Conservation (phyloP, 208 protist genomes). For the Giardia duodenalis region DNA sequence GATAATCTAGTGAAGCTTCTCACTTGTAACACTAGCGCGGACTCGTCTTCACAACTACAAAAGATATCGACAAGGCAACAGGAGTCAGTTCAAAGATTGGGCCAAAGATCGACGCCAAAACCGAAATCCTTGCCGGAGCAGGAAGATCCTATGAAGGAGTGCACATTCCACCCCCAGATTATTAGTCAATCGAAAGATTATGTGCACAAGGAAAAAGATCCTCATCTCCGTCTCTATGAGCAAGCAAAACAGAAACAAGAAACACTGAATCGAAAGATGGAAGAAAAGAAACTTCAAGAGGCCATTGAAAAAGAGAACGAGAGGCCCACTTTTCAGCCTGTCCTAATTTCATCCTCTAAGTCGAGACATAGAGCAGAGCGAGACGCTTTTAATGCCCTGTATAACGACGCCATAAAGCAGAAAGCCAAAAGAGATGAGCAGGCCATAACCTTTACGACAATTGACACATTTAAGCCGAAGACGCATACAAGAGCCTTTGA, state of each 20-base stretch:
- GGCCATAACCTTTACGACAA: neutral
- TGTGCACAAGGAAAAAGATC: neutral
- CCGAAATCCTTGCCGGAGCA: neutral
- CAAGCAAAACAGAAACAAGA: neutral
- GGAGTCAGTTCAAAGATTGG: neutral
- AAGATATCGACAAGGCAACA: neutral
- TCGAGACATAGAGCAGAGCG: neutral
- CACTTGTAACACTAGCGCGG: no score
- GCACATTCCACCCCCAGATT: neutral
- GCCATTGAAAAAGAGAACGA: neutral
- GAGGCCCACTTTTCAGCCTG: neutral
- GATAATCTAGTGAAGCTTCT: no score
- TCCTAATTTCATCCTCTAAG: neutral
- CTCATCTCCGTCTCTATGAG: neutral
- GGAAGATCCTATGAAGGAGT: neutral
- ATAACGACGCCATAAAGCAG: neutral
- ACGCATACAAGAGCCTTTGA: neutral
- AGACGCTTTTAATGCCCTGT: neutral
- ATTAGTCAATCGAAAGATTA: neutral
- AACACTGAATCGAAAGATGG: neutral
- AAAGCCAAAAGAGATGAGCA: neutral
- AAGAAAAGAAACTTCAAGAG: neutral
- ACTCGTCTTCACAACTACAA: no score
- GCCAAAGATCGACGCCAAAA: neutral
- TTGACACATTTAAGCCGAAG: neutral